Evolutionary conservation across 2,329 filamentous ascomycete genomes (phyloP).

Genomic region (Waltergamsia citrina): DNA sequence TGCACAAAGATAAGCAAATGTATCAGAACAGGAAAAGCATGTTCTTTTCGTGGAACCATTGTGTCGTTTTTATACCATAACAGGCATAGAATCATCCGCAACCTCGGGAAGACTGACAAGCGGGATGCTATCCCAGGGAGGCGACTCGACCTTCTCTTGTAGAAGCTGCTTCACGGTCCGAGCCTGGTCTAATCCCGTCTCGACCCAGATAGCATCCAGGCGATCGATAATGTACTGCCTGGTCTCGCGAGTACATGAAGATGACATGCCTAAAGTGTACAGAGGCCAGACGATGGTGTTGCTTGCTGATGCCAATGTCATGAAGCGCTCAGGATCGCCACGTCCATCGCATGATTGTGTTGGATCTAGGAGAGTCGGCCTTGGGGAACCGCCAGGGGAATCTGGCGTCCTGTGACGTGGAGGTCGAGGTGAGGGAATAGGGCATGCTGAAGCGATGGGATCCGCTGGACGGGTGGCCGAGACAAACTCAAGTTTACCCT

Average conservation of each 20-base stretch:
- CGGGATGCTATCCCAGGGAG: slow-evolving; percentile 15
- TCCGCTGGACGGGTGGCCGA: slow-evolving; percentile 3
- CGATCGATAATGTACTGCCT: slow-evolving; percentile 33
- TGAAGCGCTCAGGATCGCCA: slow-evolving; percentile 32
- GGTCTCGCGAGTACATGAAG: slow-evolving; percentile 28
- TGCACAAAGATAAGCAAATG: background rate
- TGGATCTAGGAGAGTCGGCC: slow-evolving; percentile 29
- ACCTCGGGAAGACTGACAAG: slow-evolving; percentile 16
- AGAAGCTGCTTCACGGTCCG: slow-evolving; percentile 30
- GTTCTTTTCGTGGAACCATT: too few species aligned
- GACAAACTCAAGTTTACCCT: slow-evolving; percentile 4
- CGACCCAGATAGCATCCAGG: slow-evolving; percentile 32
- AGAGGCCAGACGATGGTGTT: slow-evolving; percentile 41
- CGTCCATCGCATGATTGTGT: slow-evolving; percentile 17
- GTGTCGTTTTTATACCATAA: slow-evolving; percentile 13
- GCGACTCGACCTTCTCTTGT: slow-evolving; percentile 20
- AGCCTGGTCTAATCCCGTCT: slow-evolving; percentile 36
- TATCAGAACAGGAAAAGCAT: background rate
- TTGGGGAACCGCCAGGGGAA: slow-evolving; percentile 10
- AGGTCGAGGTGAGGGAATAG: slow-evolving; percentile 16
- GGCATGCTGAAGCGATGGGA: slow-evolving; percentile 9
- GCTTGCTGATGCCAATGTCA: slow-evolving; percentile 37
- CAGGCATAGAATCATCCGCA: slow-evolving; percentile 12
- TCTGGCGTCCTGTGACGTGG: slow-evolving; percentile 4
- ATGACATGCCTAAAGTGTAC: slow-evolving; percentile 37